Conservation (phyloP, 306 rosid genomes). For the Herpetospermum pedunculosum region DNA sequence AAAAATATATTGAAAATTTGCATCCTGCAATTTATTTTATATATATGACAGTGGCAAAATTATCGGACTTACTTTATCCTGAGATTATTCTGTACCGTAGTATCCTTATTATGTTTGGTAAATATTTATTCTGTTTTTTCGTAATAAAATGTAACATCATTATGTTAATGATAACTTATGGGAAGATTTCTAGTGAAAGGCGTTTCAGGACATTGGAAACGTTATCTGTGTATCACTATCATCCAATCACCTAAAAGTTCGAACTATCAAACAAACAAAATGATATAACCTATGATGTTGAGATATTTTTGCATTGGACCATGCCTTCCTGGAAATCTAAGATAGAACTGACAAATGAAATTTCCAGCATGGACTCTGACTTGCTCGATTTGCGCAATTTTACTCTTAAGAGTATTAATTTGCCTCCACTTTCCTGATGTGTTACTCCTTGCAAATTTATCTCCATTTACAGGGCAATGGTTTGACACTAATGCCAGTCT, state of each 20-base stretch:
- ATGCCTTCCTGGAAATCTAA: background rate
- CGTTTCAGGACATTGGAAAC: background rate
- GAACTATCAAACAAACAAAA: background rate
- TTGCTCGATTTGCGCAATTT: background rate
- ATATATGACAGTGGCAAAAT: background rate
- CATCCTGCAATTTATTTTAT: background rate
- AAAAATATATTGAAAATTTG: background rate
- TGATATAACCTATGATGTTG: background rate
- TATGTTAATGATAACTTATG: background rate
- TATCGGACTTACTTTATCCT: background rate
- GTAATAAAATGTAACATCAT: background rate
- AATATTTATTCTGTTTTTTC: background rate
- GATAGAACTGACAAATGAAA: background rate
- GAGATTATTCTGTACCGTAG: background rate
- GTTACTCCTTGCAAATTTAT: background rate
- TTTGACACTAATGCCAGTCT: background rate
- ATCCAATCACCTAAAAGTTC: background rate
- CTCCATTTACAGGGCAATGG: background rate
- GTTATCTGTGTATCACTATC: background rate
- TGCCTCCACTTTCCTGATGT: background rate
- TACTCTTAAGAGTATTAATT: background rate
- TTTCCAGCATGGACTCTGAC: background rate
- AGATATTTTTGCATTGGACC: background rate
- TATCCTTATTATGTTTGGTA: background rate
- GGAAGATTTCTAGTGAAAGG: background rate